Evolutionary conservation across 495 filamentous ascomycete species (phyloP).

Genomic region (Podospora fimiseda): DNA sequence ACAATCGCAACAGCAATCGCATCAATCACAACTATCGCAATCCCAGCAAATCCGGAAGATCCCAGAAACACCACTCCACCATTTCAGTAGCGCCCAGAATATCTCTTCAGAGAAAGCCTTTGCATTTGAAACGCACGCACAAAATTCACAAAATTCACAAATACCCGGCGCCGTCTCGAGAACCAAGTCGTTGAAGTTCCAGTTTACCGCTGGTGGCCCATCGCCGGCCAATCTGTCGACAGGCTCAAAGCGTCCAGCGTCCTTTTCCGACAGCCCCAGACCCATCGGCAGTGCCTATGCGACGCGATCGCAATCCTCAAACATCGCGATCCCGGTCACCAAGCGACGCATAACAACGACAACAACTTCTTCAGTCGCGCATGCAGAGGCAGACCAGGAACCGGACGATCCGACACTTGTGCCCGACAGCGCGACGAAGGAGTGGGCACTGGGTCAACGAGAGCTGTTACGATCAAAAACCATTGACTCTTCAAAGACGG

Average conservation of each 20-base stretch:
- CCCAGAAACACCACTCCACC: constrained; percentile 26
- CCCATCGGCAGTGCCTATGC: constrained; percentile 19
- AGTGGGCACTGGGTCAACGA: constrained; percentile 34
- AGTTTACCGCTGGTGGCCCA: neutral
- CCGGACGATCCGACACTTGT: constrained; percentile 15
- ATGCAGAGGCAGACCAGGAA: constrained; percentile 5
- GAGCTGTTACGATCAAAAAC: constrained; percentile 34
- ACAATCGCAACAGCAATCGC: constrained; percentile 14
- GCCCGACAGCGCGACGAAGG: constrained; percentile 20
- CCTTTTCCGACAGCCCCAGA: constrained; percentile 30
- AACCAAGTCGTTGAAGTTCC: constrained; percentile 10
- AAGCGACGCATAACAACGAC: constrained; percentile 25
- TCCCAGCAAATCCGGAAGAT: constrained; percentile 18
- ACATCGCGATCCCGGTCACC: constrained; percentile 18
- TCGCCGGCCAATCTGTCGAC: constrained; percentile 2
- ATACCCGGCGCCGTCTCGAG: constrained; percentile 4
- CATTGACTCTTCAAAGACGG: constrained; percentile 20
- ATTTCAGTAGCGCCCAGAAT: constrained; percentile 19
- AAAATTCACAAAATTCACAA: constrained; percentile 13
- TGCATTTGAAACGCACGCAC: constrained; percentile 10
- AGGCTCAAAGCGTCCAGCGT: constrained; percentile 34
- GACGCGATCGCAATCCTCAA: constrained; percentile 13
- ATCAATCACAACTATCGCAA: constrained; percentile 12
- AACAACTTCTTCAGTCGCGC: constrained; percentile 11
- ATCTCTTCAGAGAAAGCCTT: constrained; percentile 9